Evolutionary conservation across 1,284 basidiomycete genomes (phyloP).

Genomic region (Melampsora americana): DNA sequence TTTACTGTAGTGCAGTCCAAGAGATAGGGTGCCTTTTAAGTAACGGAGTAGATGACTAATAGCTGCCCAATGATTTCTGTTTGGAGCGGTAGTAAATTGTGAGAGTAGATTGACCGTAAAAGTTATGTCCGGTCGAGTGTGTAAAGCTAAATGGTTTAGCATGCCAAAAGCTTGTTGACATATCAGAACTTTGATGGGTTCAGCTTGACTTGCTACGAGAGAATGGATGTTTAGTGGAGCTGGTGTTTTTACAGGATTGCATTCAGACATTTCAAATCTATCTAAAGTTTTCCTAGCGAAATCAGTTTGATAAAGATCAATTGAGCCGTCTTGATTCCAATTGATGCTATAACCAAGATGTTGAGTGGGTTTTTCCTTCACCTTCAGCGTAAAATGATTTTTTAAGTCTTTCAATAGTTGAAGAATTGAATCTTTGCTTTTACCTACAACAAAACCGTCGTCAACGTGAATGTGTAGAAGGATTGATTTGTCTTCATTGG

Average conservation of each 20-base stretch:
- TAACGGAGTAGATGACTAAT: slow-evolving; percentile 2
- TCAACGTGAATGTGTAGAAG: slow-evolving; percentile 3
- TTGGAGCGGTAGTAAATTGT: not conserved
- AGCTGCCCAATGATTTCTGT: not conserved
- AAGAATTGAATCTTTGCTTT: not conserved
- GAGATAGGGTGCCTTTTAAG: not conserved
- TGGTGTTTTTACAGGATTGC: not conserved
- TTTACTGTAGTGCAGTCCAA: not conserved
- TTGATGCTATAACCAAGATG: not conserved
- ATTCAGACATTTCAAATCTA: not conserved
- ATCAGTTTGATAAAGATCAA: not conserved
- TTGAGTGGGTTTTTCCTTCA: not conserved
- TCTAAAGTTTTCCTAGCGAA: not conserved
- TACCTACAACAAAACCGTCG: not conserved
- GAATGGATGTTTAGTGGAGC: no score
- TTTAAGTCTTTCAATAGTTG: not conserved
- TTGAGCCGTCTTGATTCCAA: not conserved
- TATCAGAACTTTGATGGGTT: no score
- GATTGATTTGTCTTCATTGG: not conserved
- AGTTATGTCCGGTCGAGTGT: slow-evolving; percentile 18
- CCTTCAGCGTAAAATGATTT: not conserved
- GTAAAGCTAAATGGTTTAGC: slow-evolving; percentile 4
- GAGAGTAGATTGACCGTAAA: slow-evolving; percentile 15
- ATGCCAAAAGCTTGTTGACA: slow-evolving; percentile 5
- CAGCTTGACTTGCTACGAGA: no score